A percentile compares a stretch with the other conserved stretches of the same genome.
Evolutionary conservation across 2,329 filamentous ascomycete species (phyloP).

Genomic region (Chaetomiaceae sp.): DNA sequence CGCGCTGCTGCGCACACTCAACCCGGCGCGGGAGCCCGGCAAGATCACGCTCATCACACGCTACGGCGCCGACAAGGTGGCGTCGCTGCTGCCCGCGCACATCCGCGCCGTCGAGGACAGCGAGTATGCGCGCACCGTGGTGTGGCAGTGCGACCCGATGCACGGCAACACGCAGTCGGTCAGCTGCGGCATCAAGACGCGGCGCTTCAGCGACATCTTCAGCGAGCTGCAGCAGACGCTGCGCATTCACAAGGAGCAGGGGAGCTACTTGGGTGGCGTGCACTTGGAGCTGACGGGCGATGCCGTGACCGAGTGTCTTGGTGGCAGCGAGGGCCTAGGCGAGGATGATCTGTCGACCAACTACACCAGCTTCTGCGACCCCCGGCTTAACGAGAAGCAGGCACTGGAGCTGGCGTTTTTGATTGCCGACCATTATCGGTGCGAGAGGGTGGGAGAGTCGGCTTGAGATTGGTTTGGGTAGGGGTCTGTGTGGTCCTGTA

Average conservation of each 20-base stretch:
- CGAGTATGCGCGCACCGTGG: slow-evolving; percentile 62
- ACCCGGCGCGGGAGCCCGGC: slow-evolving; percentile 75
- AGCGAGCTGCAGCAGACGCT: slow-evolving; percentile 80
- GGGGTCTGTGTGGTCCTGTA: no score
- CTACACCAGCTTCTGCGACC: slow-evolving; percentile 96
- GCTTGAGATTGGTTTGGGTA: background rate
- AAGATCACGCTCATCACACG: slow-evolving; percentile 96
- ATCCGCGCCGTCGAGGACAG: slow-evolving; percentile 84
- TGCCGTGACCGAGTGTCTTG: slow-evolving; percentile 92
- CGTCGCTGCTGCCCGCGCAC: slow-evolving; percentile 71
- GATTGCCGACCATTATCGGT: slow-evolving; percentile 73
- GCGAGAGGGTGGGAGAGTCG: slow-evolving; percentile 29
- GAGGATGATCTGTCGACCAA: slow-evolving; percentile 87
- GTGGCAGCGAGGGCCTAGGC: slow-evolving; percentile 78
- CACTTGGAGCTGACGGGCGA: slow-evolving; percentile 95
- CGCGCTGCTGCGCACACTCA: slow-evolving; percentile 75
- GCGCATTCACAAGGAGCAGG: slow-evolving; percentile 75
- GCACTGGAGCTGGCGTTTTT: slow-evolving; percentile 91
- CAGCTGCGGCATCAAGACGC: slow-evolving; percentile 83
- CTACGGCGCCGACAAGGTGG: slow-evolving; percentile 78
- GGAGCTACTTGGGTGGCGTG: slow-evolving; percentile 86
- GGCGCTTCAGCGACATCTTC: slow-evolving; percentile 86
- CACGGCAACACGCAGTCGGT: slow-evolving; percentile 70
- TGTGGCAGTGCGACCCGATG: slow-evolving; percentile 99
- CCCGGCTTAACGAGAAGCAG: slow-evolving; percentile 94